Conservation (phyloP, 345 rosid species). For the Durio zibethinus region DNA sequence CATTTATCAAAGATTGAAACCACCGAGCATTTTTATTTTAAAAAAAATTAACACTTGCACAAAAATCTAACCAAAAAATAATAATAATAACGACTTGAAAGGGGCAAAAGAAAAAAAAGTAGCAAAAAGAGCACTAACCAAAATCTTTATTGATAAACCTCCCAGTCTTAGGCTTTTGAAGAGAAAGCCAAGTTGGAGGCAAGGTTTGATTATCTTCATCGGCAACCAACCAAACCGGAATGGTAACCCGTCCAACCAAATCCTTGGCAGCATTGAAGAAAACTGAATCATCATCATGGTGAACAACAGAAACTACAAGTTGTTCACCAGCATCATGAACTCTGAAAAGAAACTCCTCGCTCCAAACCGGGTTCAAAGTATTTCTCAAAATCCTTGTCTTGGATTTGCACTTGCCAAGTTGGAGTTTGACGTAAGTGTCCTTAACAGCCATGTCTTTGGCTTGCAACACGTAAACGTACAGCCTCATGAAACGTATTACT, state of each 20-base stretch:
- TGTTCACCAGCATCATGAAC: slow-evolving; percentile 40
- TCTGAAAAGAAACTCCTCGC: slow-evolving; percentile 73
- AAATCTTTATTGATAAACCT: slow-evolving; percentile 44
- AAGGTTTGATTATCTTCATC: slow-evolving; percentile 51
- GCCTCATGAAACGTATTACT: slow-evolving; percentile 42
- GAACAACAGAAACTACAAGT: slow-evolving; percentile 48
- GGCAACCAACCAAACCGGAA: slow-evolving; percentile 48
- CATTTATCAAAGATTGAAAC: neutral
- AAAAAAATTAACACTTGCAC: too few species aligned
- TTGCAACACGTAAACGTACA: slow-evolving; percentile 66
- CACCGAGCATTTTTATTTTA: neutral
- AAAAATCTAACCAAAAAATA: neutral
- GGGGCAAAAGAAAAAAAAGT: neutral
- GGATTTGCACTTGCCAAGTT: slow-evolving; percentile 59
- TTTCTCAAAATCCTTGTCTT: slow-evolving; percentile 50
- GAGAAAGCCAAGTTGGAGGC: slow-evolving; percentile 77
- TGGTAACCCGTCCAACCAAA: slow-evolving; percentile 50
- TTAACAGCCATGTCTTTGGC: slow-evolving; percentile 56
- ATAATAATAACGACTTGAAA: neutral
- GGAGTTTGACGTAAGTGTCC: slow-evolving; percentile 56
- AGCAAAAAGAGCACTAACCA: slow-evolving; percentile 41
- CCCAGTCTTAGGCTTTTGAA: slow-evolving; percentile 43
- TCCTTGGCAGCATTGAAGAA: slow-evolving; percentile 40
- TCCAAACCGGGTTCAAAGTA: slow-evolving; percentile 56
- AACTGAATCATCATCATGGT: slow-evolving; percentile 38